Evolutionary conservation across 1,139 yeast genomes (phyloP).

Genomic region (Ogataea hybrid): DNA sequence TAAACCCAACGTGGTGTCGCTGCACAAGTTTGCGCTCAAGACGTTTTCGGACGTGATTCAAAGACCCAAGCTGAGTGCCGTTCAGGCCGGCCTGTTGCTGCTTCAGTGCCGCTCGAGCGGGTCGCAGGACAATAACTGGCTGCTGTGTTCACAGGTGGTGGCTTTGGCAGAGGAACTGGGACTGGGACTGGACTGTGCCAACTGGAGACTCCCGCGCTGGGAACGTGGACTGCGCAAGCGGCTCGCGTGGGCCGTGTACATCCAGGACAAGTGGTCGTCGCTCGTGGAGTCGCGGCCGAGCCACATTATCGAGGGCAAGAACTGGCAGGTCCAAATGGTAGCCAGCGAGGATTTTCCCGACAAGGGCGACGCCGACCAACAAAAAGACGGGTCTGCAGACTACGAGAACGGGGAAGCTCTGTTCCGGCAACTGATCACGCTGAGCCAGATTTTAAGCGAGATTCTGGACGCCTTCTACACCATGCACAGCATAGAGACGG

Average conservation of each 20-base stretch:
- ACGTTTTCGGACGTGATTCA: constrained; percentile 59
- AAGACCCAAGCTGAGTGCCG: constrained; percentile 75
- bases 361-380: constrained; percentile 51
- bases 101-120: constrained; percentile 61
- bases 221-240: constrained; percentile 82
- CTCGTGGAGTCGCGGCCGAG: constrained; percentile 78
- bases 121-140: constrained; percentile 69
- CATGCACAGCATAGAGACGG: constrained; percentile 56
- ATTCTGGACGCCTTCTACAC: constrained; percentile 71
- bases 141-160: constrained; percentile 80
- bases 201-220: constrained; percentile 92
- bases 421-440: constrained; percentile 66
- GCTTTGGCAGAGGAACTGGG: constrained; percentile 86
- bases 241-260: constrained; percentile 89
- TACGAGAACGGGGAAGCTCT: constrained; percentile 70
- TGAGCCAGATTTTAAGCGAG: constrained; percentile 70
- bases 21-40: constrained; percentile 57
- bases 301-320: constrained; percentile 58
- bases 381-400: constrained; percentile 62
- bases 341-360: constrained; percentile 77
- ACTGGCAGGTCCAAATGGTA: constrained; percentile 67
- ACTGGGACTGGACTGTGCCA: constrained; percentile 77
- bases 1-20: constrained; percentile 63
- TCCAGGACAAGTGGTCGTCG: constrained; percentile 87
- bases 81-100: constrained; percentile 71